Evolutionary conservation across 257 asterid genomes (phyloP).

Genomic region (Prunella vulgaris): DNA sequence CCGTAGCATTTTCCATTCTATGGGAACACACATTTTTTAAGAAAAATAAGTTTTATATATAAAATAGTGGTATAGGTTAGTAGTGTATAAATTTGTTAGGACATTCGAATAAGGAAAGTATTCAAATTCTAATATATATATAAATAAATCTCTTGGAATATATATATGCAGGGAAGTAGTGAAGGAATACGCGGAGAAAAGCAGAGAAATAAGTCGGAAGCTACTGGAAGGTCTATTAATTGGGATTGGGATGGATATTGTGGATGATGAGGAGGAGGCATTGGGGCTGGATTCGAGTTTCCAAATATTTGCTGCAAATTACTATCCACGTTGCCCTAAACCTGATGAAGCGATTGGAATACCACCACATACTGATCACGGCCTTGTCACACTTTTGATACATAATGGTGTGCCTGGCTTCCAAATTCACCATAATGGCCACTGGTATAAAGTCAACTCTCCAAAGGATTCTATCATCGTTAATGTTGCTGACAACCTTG

Average conservation of each 20-base stretch:
- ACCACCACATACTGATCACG: conserved; percentile 41
- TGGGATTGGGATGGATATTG: conserved; percentile 27
- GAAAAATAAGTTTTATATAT: too few relatives aligned
- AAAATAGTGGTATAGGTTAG: too few relatives aligned
- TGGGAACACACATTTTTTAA: too few relatives aligned
- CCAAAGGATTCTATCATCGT: conserved; percentile 30
- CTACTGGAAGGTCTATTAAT: conserved; percentile 18
- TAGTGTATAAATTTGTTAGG: too few relatives aligned
- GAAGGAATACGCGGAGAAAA: conserved; percentile 20
- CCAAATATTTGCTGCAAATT: conserved; percentile 32
- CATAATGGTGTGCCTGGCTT: conserved; percentile 36
- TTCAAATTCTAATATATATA: too few relatives aligned
- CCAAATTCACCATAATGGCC: conserved; percentile 29
- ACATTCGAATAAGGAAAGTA: too few relatives aligned
- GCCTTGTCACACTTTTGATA: conserved; percentile 34
- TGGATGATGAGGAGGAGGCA: conserved; percentile 8
- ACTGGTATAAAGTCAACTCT: conserved; percentile 33
- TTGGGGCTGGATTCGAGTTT: conserved; percentile 31
- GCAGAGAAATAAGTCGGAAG: conserved; percentile 15
- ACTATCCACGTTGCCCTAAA: conserved; percentile 42
- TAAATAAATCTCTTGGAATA: too few relatives aligned
- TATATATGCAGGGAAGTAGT: conserved; percentile 29
- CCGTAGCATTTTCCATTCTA: too few relatives aligned
- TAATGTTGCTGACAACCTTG: conserved; percentile 32
- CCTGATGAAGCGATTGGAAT: conserved; percentile 43